Base-by-base conservation (phyloP, 2,329 filamentous ascomycete genomes). In the Calonectria fujianensis region DNA sequence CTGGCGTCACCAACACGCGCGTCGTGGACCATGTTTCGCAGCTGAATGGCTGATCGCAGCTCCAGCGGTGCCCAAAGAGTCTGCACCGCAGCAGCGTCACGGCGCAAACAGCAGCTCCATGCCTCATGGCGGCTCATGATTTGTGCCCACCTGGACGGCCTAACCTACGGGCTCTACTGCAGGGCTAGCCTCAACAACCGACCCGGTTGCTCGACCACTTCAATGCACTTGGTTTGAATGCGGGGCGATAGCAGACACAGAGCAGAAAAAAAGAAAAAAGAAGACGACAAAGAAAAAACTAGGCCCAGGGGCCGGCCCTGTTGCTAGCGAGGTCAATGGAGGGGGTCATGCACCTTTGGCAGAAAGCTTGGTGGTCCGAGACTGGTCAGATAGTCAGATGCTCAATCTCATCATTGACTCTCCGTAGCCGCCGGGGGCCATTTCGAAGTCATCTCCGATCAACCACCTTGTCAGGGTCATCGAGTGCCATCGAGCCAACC, bases 11-110 rank as follows among this genome's bases (percentile, higher is more conserved):
- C 74, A 74, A 80, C 70, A 76, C 78, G 74, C 76, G 72, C 77
- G 77, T 80, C 67, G 73, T 65, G 74, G 67, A 79, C 73, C 78
- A 80, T 79, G 75, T 73, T 73, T 59, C 70, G 73, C 71, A 61
- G 72, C 52, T 75, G 67, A 72, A 79, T 79, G 78, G 78, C 37
- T 73, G 75, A 71, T 63, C 67, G 73, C 64, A 73, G 66, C 70
- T 76, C 76, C 69, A 73, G 74, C 73, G 75, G 71, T 78, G 74
- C 72, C 72, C 72, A 70, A 74, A 66, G 59, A 69, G 50, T 57
- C n/a, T 57, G 50, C 71, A 39, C 35, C 24, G 64, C 70, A 72
- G 69, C 41, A 70, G 52, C 52, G 39, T 48, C 14, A 50, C 68
- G 39, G 37, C 67, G 20, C 39, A 65, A 51, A 45, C 27, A 59